phyloP scores from a whole-genome alignment of 352 stramenopile species.

The Aphanomyces euteiches region DNA sequence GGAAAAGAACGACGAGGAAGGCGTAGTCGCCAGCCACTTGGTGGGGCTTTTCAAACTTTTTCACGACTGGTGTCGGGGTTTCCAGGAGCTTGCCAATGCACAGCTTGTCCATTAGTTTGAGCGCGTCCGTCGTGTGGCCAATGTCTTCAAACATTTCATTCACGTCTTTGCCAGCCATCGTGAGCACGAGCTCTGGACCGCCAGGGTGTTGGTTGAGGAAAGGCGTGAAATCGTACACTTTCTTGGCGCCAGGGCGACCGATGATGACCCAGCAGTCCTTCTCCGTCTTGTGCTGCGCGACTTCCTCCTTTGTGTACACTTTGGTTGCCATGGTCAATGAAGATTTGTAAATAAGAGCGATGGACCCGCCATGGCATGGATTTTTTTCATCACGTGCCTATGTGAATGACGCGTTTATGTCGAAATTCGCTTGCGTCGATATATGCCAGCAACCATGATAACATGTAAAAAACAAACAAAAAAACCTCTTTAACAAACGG shows the following conservation, averaged over 20 bases:
- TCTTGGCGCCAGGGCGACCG: slow-evolving; percentile 57
- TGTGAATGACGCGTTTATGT: too few species aligned
- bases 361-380: too few species aligned
- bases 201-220: slow-evolving; percentile 99
- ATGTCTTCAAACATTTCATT: slow-evolving; percentile 96
- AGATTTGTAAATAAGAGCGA: too few species aligned
- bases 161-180: slow-evolving; percentile 89
- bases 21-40: slow-evolving; percentile 8
- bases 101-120: slow-evolving; percentile 89
- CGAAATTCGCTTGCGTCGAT: too few species aligned
- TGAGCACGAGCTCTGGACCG: slow-evolving; percentile 96
- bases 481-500: too few species aligned
- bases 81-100: slow-evolving; percentile 89
- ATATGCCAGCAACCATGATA: too few species aligned
- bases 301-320: slow-evolving; percentile 92
- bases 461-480: too few species aligned
- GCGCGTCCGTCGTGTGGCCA: slow-evolving; percentile 96
- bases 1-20: slow-evolving; percentile 6
- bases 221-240: slow-evolving; percentile 97
- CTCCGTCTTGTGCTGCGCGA: slow-evolving; percentile 80
- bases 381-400: too few species aligned
- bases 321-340: background rate
- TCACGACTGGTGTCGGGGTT: slow-evolving; percentile 38
- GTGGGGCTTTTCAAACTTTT: background rate
- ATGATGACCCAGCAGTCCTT: slow-evolving; percentile 88